Conservation (phyloP, 78 protist species). For the Chrysochromulina tobinii region DNA sequence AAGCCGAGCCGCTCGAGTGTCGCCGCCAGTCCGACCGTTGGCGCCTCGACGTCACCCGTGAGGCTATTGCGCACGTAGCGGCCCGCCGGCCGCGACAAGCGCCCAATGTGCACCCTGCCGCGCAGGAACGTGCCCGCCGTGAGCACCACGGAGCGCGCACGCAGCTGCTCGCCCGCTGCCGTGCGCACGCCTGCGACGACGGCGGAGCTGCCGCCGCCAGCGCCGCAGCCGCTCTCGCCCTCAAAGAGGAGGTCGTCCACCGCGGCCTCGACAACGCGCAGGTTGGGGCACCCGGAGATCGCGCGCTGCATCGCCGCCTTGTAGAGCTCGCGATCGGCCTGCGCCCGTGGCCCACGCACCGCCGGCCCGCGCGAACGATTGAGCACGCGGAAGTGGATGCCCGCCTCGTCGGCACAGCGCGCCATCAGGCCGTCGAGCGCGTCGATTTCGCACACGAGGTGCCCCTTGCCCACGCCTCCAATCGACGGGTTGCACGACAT, state of each 20-base stretch:
- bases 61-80: neutral
- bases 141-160: slow-evolving; percentile 56
- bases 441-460: slow-evolving; percentile 85
- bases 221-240: neutral
- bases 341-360: slow-evolving; percentile 75
- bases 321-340: slow-evolving; percentile 86
- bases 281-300: slow-evolving; percentile 34
- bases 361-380: slow-evolving; percentile 85
- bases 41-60: slow-evolving; percentile 6
- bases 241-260: slow-evolving; percentile 73
- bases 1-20: slow-evolving; percentile 58
- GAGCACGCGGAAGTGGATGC: slow-evolving; percentile 66
- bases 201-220: neutral
- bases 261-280: slow-evolving; percentile 63
- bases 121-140: slow-evolving; percentile 96
- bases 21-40: neutral
- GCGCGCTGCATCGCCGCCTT: slow-evolving; percentile 60
- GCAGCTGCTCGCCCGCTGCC: neutral
- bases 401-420: slow-evolving; percentile 56
- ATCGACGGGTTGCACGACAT: slow-evolving; percentile 95
- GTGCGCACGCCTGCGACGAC: slow-evolving; percentile 15
- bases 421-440: slow-evolving; percentile 87
- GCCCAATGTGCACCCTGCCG: slow-evolving; percentile 85
- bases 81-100: neutral
- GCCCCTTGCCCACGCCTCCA: slow-evolving; percentile 95